These are phyloP conservation scores for Fraxinus dipetala DNA, from an alignment of 305 asterid genomes.

Conservation along the genomic window DNA sequence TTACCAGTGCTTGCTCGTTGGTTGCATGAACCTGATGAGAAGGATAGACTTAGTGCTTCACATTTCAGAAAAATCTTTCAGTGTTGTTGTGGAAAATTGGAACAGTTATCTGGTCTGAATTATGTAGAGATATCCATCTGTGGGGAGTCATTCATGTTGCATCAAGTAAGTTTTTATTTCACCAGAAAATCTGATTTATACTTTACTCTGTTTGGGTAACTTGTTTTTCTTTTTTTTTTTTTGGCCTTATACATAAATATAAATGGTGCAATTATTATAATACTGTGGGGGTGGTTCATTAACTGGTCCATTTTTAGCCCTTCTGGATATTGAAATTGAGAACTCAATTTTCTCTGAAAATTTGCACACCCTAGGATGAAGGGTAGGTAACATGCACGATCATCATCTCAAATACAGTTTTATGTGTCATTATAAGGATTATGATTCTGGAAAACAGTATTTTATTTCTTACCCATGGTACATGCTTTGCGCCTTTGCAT, in stretches of 20 bases:
- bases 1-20: slow-evolving; percentile 62
- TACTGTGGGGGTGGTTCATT: neutral
- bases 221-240: neutral
- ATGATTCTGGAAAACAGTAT: neutral
- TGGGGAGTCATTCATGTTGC: slow-evolving; percentile 98
- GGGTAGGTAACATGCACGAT: neutral
- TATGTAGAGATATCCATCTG: slow-evolving; percentile 71
- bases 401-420: neutral
- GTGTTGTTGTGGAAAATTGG: slow-evolving; percentile 73
- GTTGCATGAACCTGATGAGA: slow-evolving; percentile 77
- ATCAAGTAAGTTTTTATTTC: slow-evolving; percentile 59
- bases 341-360: neutral
- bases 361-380: neutral
- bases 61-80: slow-evolving; percentile 82
- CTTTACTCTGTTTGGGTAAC: neutral
- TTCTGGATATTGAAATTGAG: neutral
- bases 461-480: neutral
- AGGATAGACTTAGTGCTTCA: slow-evolving; percentile 65
- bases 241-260: neutral
- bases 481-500: neutral
- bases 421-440: neutral
- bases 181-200: neutral
- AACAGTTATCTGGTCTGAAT: slow-evolving; percentile 51
- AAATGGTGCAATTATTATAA: neutral
- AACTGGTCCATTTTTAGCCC: neutral